Conservation (phyloP, 2,329 filamentous ascomycete genomes). For the Fusarium falciforme region DNA sequence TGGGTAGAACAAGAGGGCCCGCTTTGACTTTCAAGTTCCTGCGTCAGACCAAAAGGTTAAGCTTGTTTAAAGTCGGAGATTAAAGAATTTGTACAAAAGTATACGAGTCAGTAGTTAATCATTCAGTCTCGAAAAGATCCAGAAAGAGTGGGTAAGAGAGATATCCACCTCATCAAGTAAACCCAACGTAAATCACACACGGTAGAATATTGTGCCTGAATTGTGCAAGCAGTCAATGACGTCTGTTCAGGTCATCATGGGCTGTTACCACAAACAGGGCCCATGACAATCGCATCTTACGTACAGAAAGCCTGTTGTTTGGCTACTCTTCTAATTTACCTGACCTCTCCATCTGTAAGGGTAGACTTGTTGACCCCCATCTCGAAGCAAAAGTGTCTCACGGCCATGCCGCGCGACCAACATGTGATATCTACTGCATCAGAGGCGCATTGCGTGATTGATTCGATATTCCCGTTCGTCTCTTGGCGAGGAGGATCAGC, state of each 20-base stretch:
- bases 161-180: neutral
- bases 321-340: neutral
- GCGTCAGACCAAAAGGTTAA: neutral
- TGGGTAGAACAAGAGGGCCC: neutral
- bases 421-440: constrained; percentile 9
- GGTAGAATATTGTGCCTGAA: neutral
- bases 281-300: neutral
- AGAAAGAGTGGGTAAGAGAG: neutral
- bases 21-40: neutral
- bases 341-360: neutral
- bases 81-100: neutral
- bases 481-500: neutral
- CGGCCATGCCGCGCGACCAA: constrained; percentile 15
- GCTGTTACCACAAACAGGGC: neutral
- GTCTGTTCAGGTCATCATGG: neutral
- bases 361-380: neutral
- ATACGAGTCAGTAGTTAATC: neutral
- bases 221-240: neutral
- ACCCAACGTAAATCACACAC: neutral
- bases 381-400: constrained; percentile 2
- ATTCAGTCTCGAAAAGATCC: neutral
- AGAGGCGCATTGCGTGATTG: constrained; percentile 5
- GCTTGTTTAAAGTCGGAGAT: neutral
- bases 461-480: neutral
- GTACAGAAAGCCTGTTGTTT: neutral